phyloP scores from a whole-genome alignment of 768 basidiomycete species.

The Xanthoconium stramineum region DNA sequence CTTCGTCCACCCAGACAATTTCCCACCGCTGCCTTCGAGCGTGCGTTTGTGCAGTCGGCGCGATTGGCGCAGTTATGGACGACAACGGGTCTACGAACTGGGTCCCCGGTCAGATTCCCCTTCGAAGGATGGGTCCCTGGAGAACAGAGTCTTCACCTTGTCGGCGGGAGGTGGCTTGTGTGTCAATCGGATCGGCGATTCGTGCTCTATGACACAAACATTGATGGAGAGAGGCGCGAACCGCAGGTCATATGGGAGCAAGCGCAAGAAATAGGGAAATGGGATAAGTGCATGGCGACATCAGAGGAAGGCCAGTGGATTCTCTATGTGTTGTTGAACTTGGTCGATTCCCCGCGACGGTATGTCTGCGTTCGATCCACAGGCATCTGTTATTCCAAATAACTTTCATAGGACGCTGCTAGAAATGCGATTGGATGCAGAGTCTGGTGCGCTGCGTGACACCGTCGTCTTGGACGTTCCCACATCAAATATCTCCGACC shows the following conservation, averaged over 20 bases:
- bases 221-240: neutral
- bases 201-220: neutral
- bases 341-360: neutral
- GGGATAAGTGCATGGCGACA: neutral
- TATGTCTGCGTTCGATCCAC: neutral
- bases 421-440: neutral
- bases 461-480: neutral
- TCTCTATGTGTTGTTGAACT: neutral
- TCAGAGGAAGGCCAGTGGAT: neutral
- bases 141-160: neutral
- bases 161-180: conserved; percentile 3
- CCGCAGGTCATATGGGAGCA: neutral
- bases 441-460: neutral
- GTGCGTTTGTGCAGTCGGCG: neutral
- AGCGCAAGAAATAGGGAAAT: neutral
- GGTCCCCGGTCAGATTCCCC: neutral
- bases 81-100: neutral
- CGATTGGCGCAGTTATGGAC: neutral
- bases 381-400: neutral
- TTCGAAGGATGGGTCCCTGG: neutral
- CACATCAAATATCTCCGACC: neutral
- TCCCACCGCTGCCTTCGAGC: neutral
- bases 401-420: neutral
- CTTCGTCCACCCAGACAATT: neutral
- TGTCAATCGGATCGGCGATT: neutral